Percentiles rank a stretch among this genome's conserved stretches.
Conservation (phyloP, 768 basidiomycete species). For the Pleurotus tuber-regium region DNA sequence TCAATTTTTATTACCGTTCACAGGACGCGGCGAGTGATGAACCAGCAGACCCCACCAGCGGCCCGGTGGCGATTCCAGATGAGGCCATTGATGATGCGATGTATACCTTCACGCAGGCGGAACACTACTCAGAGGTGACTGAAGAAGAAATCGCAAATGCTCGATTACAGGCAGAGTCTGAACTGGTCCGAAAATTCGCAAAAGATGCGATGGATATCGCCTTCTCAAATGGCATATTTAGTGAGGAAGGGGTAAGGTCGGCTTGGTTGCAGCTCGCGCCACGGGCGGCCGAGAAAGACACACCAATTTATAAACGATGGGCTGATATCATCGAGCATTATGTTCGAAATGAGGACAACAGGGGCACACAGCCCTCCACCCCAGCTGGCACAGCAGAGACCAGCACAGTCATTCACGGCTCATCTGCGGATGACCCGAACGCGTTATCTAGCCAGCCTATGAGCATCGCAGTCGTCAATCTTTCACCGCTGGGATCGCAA, state of each 20-base stretch:
- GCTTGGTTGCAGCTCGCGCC: not conserved
- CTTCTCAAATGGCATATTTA: too few relatives aligned
- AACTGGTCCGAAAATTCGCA: too few relatives aligned
- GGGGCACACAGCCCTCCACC: slow-evolving; percentile 9
- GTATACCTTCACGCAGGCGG: too few relatives aligned
- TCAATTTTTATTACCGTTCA: slow-evolving; percentile 14
- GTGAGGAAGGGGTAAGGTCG: not conserved
- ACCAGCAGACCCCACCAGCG: slow-evolving; percentile 2
- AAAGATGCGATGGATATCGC: too few relatives aligned
- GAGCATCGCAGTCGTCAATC: not conserved
- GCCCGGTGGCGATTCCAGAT: slow-evolving; percentile 26
- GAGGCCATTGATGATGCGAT: too few relatives aligned
- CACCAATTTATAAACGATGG: not conserved
- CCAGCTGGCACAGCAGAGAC: too few relatives aligned
- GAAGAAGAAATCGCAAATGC: too few relatives aligned
- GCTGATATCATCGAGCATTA: not conserved
- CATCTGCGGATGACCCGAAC: too few relatives aligned
- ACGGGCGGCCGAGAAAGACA: not conserved
- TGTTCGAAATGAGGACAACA: not conserved
- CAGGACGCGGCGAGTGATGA: slow-evolving; percentile 7
- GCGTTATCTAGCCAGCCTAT: too few relatives aligned
- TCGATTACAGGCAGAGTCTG: too few relatives aligned
- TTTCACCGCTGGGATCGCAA: not conserved
- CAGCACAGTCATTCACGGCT: too few relatives aligned
- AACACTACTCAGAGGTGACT: too few relatives aligned